Base-by-base conservation (phyloP, 169 alveolate species). In the Plasmodium falciparum region DNA sequence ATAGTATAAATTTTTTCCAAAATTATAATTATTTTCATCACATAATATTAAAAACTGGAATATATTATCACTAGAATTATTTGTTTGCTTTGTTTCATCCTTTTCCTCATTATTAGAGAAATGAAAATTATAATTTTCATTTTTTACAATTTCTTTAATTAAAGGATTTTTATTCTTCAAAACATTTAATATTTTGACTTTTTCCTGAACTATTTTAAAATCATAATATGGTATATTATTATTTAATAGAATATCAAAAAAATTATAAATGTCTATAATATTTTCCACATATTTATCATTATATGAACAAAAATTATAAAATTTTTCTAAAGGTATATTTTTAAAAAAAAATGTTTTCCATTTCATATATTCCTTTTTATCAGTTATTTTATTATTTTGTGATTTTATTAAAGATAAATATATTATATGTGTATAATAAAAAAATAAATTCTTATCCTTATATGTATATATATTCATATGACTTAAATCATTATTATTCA, bases 241-340 rank as follows among this genome's bases (percentile, higher is more conserved):
- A 56, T 22, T 56, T 22, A 12, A 56, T 6, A 15, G 5, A 15
- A 11, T 7, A 56, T 56, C 5, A 56, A 56, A 8, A 12, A 56
- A 56, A 6, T 12, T 56, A 56, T 86, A 86, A 4, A 54, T 63
- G 4, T 52, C 47, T 65, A 86, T 71, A 52, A 86, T 86, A 5
- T 43, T 62, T 5, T 86, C 92, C 39, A 86, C 92, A 65, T 86
- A 86, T 54, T 22, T 49, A 86, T 86, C 92, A 20, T 71, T 72
- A 43, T 71, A 86, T 17, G 92, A 86, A 49, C 47, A 50, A 65
- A 70, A 86, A 63, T 86, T 72, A 39, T 39, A 65, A 73, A 86
- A 86, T 17, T 39, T 86, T 74, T 70, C 39, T 33, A 86, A 24
- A 13, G 39, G 17, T 59, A 86, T 86, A 29, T 52, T 65, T 17